Evolutionary conservation across 257 asterid genomes (phyloP), one percentile per base, ranked within the genome.

Genomic region (Nicotiana noctiflora): DNA sequence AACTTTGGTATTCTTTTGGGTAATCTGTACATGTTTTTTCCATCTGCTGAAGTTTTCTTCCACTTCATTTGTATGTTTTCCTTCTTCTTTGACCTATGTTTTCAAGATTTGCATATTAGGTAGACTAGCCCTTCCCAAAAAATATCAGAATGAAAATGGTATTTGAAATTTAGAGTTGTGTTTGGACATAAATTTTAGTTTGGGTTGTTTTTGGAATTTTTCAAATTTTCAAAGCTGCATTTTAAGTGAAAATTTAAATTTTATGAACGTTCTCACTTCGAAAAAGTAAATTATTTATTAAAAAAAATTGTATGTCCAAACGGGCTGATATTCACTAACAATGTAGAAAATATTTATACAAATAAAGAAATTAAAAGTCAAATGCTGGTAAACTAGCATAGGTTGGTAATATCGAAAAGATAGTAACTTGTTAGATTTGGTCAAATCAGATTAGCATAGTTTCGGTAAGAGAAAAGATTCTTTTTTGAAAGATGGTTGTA

Each of bases 1-100:
- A 23, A 13, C 79, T 76, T 70, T 81, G 44, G 79, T 82, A 77
- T 51, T 65, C 44, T 80, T 79, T 86, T 76, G 83, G 83, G 77
- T 84, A 87, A 79, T 83, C 63, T 74, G 61, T 74, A 74, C 79
- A 23, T 74, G 29, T 13, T 51, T 44, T 5, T 72, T 4, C 21
- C 60, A 72, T 72, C 40, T 49, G 8, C 56, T 61, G 52, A 46
- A 81, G 82, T 76, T 77, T 46, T 60, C 37, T 79, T 63, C 61
- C 79, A 57, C 65, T 40, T 75, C 27, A 44, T 53, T 19, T 21
- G 63, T 64, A 2, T 55, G 23, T 17, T 55, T 3, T 52, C 57
- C 46, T 40, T 40, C n/a, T 13, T 18, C 8, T 55, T 55, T 55
- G 61, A 55, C 10, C 21, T 55, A 55, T 55, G 17, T 17, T 55